Evolutionary conservation across 345 rosid genomes (phyloP).

Genomic region (Gossypium longicalyx): DNA sequence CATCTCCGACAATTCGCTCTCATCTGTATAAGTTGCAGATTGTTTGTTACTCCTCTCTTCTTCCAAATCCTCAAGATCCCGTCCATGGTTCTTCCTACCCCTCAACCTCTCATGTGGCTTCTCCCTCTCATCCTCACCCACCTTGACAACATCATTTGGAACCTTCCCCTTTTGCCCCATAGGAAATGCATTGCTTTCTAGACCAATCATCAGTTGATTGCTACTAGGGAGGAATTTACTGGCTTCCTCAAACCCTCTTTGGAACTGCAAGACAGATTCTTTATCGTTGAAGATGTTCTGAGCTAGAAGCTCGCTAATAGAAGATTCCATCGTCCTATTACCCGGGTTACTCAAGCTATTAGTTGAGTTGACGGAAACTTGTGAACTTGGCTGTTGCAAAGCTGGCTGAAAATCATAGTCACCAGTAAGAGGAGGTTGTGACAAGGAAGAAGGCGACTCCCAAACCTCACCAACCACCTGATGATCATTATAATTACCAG

Average conservation of each 20-base stretch:
- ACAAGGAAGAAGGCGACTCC: constrained; percentile 4
- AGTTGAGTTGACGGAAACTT: constrained; percentile 17
- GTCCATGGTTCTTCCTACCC: constrained; percentile 49
- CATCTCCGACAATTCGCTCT: constrained; percentile 50
- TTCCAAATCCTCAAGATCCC: constrained; percentile 44
- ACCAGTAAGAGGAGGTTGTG: constrained; percentile 12
- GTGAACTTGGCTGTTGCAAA: constrained; percentile 10
- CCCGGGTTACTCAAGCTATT: constrained; percentile 13
- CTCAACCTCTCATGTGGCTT: constrained; percentile 24
- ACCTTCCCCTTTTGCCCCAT: constrained; percentile 15
- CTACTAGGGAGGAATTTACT: constrained; percentile 22
- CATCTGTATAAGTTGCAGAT: constrained; percentile 45
- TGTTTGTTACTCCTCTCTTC: constrained; percentile 66
- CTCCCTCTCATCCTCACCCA: constrained; percentile 23
- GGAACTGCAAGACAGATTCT: constrained; percentile 20
- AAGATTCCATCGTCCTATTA: constrained; percentile 26
- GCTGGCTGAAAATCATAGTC: constrained; percentile 15
- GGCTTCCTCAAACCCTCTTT: constrained; percentile 21
- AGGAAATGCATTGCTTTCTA: neutral
- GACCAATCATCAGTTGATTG: constrained; percentile 32
- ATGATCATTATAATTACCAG: neutral
- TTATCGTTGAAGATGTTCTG: constrained; percentile 40
- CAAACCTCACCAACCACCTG: constrained; percentile 16
- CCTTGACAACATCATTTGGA: constrained; percentile 19
- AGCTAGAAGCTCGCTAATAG: constrained; percentile 41